Evolutionary conservation across 768 basidiomycete species (phyloP), one percentile per base, ranked within the genome.

Genomic region (Tulasnella calospora): DNA sequence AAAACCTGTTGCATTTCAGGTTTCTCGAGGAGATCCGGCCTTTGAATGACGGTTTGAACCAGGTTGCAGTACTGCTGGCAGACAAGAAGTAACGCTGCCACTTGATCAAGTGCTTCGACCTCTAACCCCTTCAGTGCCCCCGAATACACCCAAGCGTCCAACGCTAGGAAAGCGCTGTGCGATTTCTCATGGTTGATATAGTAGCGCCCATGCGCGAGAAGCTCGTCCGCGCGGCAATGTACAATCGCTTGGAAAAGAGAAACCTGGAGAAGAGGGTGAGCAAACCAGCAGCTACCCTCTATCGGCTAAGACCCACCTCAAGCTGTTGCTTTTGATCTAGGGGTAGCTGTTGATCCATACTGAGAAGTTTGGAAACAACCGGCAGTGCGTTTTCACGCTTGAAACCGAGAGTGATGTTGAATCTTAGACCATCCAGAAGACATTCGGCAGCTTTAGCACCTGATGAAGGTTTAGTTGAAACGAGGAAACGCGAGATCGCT

Each of bases 341-440:
- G 10, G 38, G 38, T 3, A 40, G 38, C 38, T 40, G 38, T 40
- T 40, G 38, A n/a, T 1, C 27, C 9, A 61, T 13, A 7, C n/a
- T 30, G n/a, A 61, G 23, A 21, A 61, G 23, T 7, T 61, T 10
- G 23, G 57, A 61, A 10, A 61, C n/a, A 6, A n/a, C 10, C 23
- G 15, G 9, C 23, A 21, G 23, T 27, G 57, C 10, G 9, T 21
- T 30, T 30, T n/a, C 27, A 30, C 23, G 23, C 17, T n/a, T 61
- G 27, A n/a, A 9, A 19, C 10, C 41, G 71, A 71, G 35, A 3
- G 71, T 21, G 2, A 71, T 23, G 36, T 23, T 38, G 17, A 10
- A 12, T 10, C 77, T 23, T 17, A 78, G 38, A n/a, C 41, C 71
- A 40, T 67, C 67, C 36, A 78, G 27, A 36, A 78, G 23, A 23